Percentiles rank a stretch among this genome's conserved stretches.
These are phyloP conservation scores for Hemisphaericaspora subhashii DNA, from an alignment of 1,139 yeast species.

Conservation along the genomic window DNA sequence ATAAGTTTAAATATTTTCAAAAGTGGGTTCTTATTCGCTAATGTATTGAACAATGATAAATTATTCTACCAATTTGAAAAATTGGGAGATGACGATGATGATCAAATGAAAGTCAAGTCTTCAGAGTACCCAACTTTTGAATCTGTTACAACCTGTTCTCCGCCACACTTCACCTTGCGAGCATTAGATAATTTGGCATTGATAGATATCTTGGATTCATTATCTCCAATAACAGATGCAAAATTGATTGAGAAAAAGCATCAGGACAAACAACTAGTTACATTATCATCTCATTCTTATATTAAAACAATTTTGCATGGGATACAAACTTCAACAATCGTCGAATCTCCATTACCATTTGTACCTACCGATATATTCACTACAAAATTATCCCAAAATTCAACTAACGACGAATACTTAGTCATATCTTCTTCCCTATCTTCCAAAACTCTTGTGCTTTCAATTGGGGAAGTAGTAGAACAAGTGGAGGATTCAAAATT, in stretches of 20 bases:
- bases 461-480: conserved; percentile 78
- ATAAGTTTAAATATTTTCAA: conserved; percentile 59
- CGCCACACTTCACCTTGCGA: conserved; percentile 21
- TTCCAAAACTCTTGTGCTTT: conserved; percentile 65
- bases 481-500: conserved; percentile 72
- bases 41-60: conserved; percentile 62
- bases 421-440: conserved; percentile 62
- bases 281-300: conserved; percentile 38
- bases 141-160: conserved; percentile 1
- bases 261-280: conserved; percentile 36
- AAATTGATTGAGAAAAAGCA: conserved; percentile 39
- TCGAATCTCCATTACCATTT: conserved; percentile 69
- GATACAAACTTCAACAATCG: conserved; percentile 58
- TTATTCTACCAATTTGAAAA: conserved; percentile 73
- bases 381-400: conserved; percentile 44
- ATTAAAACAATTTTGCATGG: conserved; percentile 61
- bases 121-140: conserved; percentile 16
- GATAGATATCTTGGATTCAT: conserved; percentile 51
- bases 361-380: conserved; percentile 64
- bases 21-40: conserved; percentile 75
- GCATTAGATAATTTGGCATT: conserved; percentile 58
- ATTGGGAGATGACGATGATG: conserved; percentile 50
- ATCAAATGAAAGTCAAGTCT: conserved; percentile 32
- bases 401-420: conserved; percentile 60
- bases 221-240: conserved; percentile 61